These are phyloP conservation scores for Xerocomellus dryophilus DNA, from an alignment of 768 basidiomycete genomes.

Conservation along the genomic window DNA sequence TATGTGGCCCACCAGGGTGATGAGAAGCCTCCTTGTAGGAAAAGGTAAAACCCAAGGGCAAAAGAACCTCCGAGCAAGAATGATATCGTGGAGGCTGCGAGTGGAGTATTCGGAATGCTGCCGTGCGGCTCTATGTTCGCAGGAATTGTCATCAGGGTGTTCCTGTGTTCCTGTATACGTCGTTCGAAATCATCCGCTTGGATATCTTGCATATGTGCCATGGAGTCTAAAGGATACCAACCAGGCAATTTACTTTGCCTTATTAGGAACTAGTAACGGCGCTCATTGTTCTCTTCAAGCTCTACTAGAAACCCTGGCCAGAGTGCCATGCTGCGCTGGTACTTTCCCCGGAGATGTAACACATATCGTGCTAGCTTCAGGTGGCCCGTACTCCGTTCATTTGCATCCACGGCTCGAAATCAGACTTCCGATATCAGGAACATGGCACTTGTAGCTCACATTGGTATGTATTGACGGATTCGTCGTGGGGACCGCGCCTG, in stretches of 20 bases:
- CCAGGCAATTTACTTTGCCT: neutral
- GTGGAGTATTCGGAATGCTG: slow-evolving; percentile 85
- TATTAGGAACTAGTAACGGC: slow-evolving; percentile 9
- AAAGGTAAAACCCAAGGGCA: slow-evolving; percentile 52
- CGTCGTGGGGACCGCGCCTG: neutral
- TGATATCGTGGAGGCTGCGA: slow-evolving; percentile 72
- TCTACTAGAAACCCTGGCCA: neutral
- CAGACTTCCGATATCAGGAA: slow-evolving; percentile 55
- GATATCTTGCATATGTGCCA: slow-evolving; percentile 22
- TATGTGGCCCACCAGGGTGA: slow-evolving; percentile 62
- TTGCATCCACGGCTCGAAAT: slow-evolving; percentile 24
- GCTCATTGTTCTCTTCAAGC: neutral
- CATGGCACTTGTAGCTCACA: slow-evolving; percentile 87
- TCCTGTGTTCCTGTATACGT: slow-evolving; percentile 42
- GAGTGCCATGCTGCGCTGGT: slow-evolving; percentile 21
- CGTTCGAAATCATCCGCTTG: slow-evolving; percentile 38
- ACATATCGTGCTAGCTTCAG: neutral
- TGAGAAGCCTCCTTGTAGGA: slow-evolving; percentile 44
- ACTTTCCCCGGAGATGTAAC: slow-evolving; percentile 11
- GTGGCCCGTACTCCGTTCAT: slow-evolving; percentile 13
- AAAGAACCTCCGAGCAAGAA: slow-evolving; percentile 82
- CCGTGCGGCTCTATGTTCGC: slow-evolving; percentile 39
- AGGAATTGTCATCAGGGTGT: slow-evolving; percentile 56
- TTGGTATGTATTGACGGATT: slow-evolving; percentile 47
- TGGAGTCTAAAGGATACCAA: too few relatives aligned